phyloP scores from a whole-genome alignment of 1,284 basidiomycete genomes.

The Heliocybe sulcata region DNA sequence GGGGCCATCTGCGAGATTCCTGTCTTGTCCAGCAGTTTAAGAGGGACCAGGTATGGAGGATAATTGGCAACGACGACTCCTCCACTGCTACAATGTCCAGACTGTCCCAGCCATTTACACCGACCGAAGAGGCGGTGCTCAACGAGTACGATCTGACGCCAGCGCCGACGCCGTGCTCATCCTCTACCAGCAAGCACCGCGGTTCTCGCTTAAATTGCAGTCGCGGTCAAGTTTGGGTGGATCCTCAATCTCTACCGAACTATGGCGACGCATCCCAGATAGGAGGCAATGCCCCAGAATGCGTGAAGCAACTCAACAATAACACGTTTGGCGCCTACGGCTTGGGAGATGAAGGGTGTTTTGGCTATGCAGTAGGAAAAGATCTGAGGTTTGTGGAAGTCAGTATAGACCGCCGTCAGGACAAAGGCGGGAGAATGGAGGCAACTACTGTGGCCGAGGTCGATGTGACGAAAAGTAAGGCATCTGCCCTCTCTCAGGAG shows the following conservation, averaged over 20 bases:
- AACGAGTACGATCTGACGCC: not conserved
- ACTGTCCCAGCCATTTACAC: not conserved
- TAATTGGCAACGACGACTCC: not conserved
- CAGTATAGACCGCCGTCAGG: slow-evolving; percentile 34
- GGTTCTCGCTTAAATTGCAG: not conserved
- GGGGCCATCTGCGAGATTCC: no score
- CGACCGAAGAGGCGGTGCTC: not conserved
- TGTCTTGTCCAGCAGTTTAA: not conserved
- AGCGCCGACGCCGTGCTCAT: not conserved
- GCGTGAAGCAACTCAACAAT: slow-evolving; percentile 54
- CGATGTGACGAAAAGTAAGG: slow-evolving; percentile 47
- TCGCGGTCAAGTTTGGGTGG: slow-evolving; percentile 37
- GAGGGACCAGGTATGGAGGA: not conserved
- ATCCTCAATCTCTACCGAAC: slow-evolving; percentile 48
- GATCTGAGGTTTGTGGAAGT: slow-evolving; percentile 53
- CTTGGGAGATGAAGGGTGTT: slow-evolving; percentile 50
- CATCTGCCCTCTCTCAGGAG: not conserved
- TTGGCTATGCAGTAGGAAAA: slow-evolving; percentile 52
- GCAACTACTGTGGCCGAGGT: slow-evolving; percentile 55
- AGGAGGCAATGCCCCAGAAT: slow-evolving; percentile 50
- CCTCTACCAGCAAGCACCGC: not conserved
- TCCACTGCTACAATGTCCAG: not conserved
- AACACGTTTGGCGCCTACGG: slow-evolving; percentile 63
- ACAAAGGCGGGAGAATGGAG: slow-evolving; percentile 41
- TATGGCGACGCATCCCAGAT: slow-evolving; percentile 46